Percentiles rank a stretch among this genome's conserved stretches.
Evolutionary conservation across 148 eudicot genomes (phyloP).

Genomic region (Limonium bicolor): DNA sequence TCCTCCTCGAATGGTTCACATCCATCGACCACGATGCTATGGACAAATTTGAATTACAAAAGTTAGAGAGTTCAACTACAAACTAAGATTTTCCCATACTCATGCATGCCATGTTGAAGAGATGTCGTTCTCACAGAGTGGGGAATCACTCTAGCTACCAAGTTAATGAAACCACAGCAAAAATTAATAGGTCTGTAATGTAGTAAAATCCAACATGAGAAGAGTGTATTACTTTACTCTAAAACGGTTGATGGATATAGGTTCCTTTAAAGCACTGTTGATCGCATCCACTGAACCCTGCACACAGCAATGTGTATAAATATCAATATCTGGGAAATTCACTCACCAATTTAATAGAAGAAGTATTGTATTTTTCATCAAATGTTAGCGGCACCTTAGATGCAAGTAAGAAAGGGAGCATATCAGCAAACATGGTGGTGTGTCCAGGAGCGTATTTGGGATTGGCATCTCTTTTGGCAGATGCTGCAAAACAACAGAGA

Average conservation of each 20-base stretch:
- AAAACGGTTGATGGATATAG: constrained; percentile 61
- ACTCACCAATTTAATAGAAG: neutral
- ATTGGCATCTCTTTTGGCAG: constrained; percentile 46
- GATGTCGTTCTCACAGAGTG: too few relatives aligned
- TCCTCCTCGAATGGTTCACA: constrained; percentile 84
- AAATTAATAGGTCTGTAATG: too few relatives aligned
- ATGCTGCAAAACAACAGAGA: constrained; percentile 31
- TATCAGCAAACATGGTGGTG: constrained; percentile 61
- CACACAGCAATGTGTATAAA: constrained; percentile 3
- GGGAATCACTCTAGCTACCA: too few relatives aligned
- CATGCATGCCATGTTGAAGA: neutral
- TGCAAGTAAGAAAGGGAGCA: constrained; percentile 55
- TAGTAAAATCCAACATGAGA: neutral
- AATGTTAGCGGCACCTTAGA: constrained; percentile 43
- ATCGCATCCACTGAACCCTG: constrained; percentile 62
- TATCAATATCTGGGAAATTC: neutral
- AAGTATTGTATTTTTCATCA: neutral
- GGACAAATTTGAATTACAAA: constrained; percentile 4
- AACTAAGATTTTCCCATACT: neutral
- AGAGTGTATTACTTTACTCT: constrained; percentile 57
- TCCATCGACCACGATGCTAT: constrained; percentile 78
- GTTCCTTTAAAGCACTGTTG: constrained; percentile 53
- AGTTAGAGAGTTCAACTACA: neutral
- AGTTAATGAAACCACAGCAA: neutral
- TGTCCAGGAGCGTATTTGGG: constrained; percentile 59